Evolutionary conservation across 106 monocot species (phyloP), one percentile per base, ranked within the genome.

Genomic region (Phalaenopsis equestris): DNA sequence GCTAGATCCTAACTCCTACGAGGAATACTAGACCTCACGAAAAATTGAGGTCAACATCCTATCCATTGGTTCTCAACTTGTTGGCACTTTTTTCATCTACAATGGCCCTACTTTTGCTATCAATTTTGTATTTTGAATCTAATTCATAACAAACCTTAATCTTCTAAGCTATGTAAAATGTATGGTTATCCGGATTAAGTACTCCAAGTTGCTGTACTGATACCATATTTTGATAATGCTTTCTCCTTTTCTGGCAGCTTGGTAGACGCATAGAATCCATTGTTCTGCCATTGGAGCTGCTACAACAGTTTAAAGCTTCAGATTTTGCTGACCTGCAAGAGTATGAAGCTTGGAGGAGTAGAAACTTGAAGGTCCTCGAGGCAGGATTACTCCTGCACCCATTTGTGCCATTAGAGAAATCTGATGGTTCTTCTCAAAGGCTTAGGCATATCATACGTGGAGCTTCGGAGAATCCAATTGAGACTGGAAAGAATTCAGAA

Each of bases 221-320:
- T 65, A 65, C 61, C 64, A 65, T 65, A 24, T 39, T 30, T 41
- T 72, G 72, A 72, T 41, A 9, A 11, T 72, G 72, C 11, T 72
- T 39, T 3, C 23, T 72, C 3, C 15, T 72, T 14, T 10, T 70
- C 19, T 64, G 17, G 70, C 87, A 97, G 96, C 86, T 97, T 65
- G 96, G 96, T 8, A 94, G 85, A 38, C 96, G 96, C 19, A 83
- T 87, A 37, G 96, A 94, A 55, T 87, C 89, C 2, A 92, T 92
- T 85, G 92, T 90, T 55, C 73, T 92, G 58, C 92, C 92, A n/a
- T 55, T 97, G 55, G 96, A 97, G 75, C 84, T 97, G 38, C 61
- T 97, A 11, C 96, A 97, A 47, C 96, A 97, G 79, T 94, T 97
- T 79, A 97, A 94, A 77, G 81, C 90, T 80, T 90, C 96, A 78